These are phyloP conservation scores for Ceratonia siliqua DNA, from an alignment of 306 rosid genomes.

Conservation along the genomic window DNA sequence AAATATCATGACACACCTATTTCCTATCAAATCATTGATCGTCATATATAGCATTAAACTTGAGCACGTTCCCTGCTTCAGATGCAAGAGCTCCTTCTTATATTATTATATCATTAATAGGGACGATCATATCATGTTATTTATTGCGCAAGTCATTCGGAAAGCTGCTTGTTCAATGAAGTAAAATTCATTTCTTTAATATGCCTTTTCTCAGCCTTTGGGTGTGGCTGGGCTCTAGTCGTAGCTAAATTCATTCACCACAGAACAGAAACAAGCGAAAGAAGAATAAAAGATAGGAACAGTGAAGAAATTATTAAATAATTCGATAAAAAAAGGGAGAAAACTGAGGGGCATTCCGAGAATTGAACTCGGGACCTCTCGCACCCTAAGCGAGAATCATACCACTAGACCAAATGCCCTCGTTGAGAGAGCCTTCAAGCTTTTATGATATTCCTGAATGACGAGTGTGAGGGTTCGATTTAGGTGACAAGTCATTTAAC, in stretches of 20 bases:
- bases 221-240: too few species aligned
- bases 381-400: slow-evolving; percentile 28
- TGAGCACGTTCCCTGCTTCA: not conserved
- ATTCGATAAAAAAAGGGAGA: not conserved
- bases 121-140: too few species aligned
- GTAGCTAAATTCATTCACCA: too few species aligned
- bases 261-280: too few species aligned
- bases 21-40: not conserved
- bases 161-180: too few species aligned
- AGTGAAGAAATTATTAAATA: not conserved
- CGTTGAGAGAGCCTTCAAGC: accelerated
- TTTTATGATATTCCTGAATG: too few species aligned
- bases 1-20: not conserved
- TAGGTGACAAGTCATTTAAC: slow-evolving; percentile 4
- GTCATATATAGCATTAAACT: not conserved
- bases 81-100: too few species aligned
- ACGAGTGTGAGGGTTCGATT: not conserved
- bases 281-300: not conserved
- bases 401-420: slow-evolving; percentile 31
- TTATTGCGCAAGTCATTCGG: too few species aligned
- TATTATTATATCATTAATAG: too few species aligned
- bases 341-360: slow-evolving; percentile 7
- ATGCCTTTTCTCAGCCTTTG: too few species aligned
- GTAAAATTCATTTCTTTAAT: too few species aligned
- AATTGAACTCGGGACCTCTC: slow-evolving; percentile 29